Percentiles rank a stretch among this genome's conserved stretches.
Conservation (phyloP, 345 rosid genomes). For the Hibiscus syriacus region DNA sequence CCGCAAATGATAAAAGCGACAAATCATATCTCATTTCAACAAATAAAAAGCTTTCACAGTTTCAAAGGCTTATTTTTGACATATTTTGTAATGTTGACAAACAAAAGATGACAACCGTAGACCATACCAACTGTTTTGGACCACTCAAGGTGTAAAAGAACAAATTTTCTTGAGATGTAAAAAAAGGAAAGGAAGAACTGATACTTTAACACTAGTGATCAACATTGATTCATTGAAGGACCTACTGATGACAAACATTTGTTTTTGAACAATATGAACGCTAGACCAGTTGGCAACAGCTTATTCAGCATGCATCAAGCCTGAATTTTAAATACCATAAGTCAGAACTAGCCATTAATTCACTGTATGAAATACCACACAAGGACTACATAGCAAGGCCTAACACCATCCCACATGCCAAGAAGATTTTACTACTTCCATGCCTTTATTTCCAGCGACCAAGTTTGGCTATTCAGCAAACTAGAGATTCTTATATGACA, state of each 20-base stretch:
- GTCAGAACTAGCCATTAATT: background rate
- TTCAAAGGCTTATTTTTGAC: background rate
- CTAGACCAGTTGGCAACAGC: background rate
- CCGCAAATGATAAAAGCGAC: background rate
- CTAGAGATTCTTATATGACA: background rate
- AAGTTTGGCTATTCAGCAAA: background rate
- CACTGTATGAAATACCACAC: background rate
- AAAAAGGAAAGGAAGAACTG: background rate
- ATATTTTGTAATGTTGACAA: background rate
- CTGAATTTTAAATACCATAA: background rate
- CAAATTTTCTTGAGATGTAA: background rate
- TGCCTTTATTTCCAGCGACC: background rate
- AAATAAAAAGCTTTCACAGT: background rate
- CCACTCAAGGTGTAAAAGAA: background rate
- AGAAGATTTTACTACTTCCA: background rate
- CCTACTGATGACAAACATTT: background rate
- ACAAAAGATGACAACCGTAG: background rate
- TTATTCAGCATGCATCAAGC: background rate
- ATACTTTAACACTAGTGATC: background rate
- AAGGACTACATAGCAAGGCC: background rate
- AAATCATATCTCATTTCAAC: background rate
- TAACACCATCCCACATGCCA: background rate
- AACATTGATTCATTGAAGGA: background rate
- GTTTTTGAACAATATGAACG: background rate
- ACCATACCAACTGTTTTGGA: background rate